Evolutionary conservation across 306 rosid genomes (phyloP).

Genomic region (Cicer judaicum): DNA sequence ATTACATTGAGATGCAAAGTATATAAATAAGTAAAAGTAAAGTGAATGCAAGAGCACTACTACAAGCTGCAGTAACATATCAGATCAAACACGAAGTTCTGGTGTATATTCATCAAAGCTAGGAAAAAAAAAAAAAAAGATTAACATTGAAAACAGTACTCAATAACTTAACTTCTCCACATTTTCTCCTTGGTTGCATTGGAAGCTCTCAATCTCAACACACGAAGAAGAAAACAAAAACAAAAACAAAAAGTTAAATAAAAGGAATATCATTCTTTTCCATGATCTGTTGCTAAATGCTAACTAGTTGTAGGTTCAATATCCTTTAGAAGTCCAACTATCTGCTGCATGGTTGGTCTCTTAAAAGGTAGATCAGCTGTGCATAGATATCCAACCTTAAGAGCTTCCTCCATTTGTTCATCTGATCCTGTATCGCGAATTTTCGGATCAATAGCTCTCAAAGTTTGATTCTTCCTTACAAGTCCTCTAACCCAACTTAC

Average conservation of each 20-base stretch:
- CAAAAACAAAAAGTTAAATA: slow-evolving; percentile 29
- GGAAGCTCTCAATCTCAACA: slow-evolving; percentile 40
- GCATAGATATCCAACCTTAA: slow-evolving; percentile 93
- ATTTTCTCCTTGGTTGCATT: slow-evolving; percentile 47
- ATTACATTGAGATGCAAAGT: too few species aligned
- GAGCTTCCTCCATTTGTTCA: slow-evolving; percentile 87
- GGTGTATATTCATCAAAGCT: slow-evolving; percentile 48
- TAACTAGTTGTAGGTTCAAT: slow-evolving; percentile 64
- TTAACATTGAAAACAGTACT: slow-evolving; percentile 44
- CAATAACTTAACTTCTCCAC: slow-evolving; percentile 53
- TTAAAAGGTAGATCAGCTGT: slow-evolving; percentile 94
- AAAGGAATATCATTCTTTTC: slow-evolving; percentile 36
- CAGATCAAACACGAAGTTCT: slow-evolving; percentile 42
- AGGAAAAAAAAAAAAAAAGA: slow-evolving; percentile 37
- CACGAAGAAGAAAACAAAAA: not conserved
- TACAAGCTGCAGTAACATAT: slow-evolving; percentile 29
- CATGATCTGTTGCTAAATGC: slow-evolving; percentile 40
- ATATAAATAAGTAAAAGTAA: too few species aligned
- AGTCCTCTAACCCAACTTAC: slow-evolving; percentile 89
- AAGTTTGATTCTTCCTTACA: slow-evolving; percentile 71
- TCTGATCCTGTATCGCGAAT: slow-evolving; percentile 65
- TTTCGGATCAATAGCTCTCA: slow-evolving; percentile 79
- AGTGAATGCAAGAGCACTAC: not conserved
- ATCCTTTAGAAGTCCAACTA: slow-evolving; percentile 96
- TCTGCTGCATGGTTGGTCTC: slow-evolving; percentile 97